Percentiles rank a stretch among this genome's conserved stretches.
These are phyloP conservation scores for Neurospora tetraspora DNA, from an alignment of 495 filamentous ascomycete species.

Conservation along the genomic window DNA sequence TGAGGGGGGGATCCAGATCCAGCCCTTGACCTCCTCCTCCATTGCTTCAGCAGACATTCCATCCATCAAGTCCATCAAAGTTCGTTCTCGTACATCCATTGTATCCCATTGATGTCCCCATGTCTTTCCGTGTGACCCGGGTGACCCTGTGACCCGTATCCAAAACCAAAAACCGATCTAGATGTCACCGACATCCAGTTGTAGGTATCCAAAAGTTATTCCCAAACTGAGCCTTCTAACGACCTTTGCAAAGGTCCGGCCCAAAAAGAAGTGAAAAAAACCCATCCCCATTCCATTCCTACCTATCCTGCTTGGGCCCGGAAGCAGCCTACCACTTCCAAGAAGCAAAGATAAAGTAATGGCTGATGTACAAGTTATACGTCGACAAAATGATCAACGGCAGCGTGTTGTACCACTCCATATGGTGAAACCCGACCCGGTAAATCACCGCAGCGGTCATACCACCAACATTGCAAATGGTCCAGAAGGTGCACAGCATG, in stretches of 20 bases:
- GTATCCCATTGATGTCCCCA: not conserved
- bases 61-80: not conserved
- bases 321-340: slow-evolving; percentile 16
- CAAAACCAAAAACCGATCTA: not conserved
- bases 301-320: too few species aligned
- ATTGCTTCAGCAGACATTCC: not conserved
- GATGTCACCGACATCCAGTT: not conserved
- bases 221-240: not conserved
- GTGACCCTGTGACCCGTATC: not conserved
- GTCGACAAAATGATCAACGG: slow-evolving; percentile 19
- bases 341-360: slow-evolving; percentile 21
- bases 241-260: not conserved
- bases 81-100: not conserved
- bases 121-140: not conserved
- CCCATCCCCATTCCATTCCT: not conserved
- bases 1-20: not conserved
- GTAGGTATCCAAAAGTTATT: not conserved
- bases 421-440: slow-evolving; percentile 7
- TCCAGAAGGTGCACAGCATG: slow-evolving; percentile 22
- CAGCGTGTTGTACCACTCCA: slow-evolving; percentile 21
- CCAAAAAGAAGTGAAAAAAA: not conserved
- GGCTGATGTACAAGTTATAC: slow-evolving; percentile 20
- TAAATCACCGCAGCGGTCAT: slow-evolving; percentile 16
- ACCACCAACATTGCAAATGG: slow-evolving; percentile 11
- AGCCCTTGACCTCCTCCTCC: not conserved